Conservation (phyloP, 768 basidiomycete species). For the Boletus barrowsii region DNA sequence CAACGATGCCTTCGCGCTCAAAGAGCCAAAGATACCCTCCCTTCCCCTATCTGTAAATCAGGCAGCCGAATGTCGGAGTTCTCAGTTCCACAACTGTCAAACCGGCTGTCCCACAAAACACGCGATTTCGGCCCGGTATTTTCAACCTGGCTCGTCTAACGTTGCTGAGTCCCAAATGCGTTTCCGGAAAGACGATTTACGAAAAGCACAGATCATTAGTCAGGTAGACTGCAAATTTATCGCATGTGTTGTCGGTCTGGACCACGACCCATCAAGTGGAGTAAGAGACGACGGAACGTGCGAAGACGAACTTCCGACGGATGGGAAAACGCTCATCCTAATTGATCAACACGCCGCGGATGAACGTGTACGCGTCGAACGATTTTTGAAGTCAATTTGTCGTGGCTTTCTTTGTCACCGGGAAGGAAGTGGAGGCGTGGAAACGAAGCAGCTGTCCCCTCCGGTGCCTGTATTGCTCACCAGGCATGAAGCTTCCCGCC, state of each 20-base stretch:
- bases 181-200: constrained; percentile 55
- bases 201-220: constrained; percentile 57
- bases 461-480: constrained; percentile 64
- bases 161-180: constrained; percentile 27
- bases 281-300: constrained; percentile 13
- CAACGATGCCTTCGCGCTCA: constrained; percentile 52
- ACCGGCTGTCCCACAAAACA: constrained; percentile 6
- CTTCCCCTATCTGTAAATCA: constrained; percentile 15
- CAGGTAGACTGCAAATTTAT: constrained; percentile 94
- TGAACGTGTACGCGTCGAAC: constrained; percentile 89
- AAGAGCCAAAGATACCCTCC: constrained; percentile 48
- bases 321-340: constrained; percentile 53
- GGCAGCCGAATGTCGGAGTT: constrained; percentile 10
- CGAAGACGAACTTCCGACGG: constrained; percentile 17
- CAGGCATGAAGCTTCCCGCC: constrained; percentile 53
- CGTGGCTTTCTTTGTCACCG: constrained; percentile 53
- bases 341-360: constrained; percentile 99
- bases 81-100: constrained; percentile 10
- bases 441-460: constrained; percentile 45
- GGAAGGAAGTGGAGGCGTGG: constrained; percentile 36
- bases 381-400: constrained; percentile 73
- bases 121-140: constrained; percentile 5
- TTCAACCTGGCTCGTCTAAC: constrained; percentile 11
- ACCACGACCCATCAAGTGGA: constrained; percentile 13
- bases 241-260: constrained; percentile 55